Evolutionary conservation across 306 rosid species (phyloP), one percentile per base, ranked within the genome.

Genomic region (Pueraria montana): DNA sequence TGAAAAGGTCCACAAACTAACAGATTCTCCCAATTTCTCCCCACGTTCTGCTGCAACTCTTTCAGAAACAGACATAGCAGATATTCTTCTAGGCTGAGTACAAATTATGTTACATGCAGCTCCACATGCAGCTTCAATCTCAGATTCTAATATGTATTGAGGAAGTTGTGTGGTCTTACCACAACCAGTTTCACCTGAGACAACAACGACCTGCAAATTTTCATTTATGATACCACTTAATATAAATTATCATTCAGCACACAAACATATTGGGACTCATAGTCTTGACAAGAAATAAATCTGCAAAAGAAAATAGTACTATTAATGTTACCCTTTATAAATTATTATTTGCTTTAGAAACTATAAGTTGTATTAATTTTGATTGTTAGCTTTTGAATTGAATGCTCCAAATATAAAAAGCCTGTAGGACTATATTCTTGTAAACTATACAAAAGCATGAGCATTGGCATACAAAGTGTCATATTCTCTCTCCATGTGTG

Each of bases 101-200:
- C 99, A 96, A 80, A 96, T 87, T 52, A 96, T 91, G 82, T 86
- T 94, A 79, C 99, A 96, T 71, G 34, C 79, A 88, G 95, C 97
- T 81, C 99, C 99, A 38, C 82, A 84, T 64, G 77, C 87, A 77
- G 95, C 94, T 84, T 92, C 99, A 63, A 82, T 85, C 91, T 92
- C 97, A 72, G 97, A 89, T 88, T 96, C 99, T 78, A 96, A 84
- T 88, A 96, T 89, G 89, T 90, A 94, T 83, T 96, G 99, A 66
- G 99, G 97, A 90, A 96, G 91, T 86, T 96, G 99, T 23, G 99
- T 96, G 78, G 99, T 96, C 91, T 96, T 96, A 66, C 99, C 98
- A 77, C 99, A 96, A 74, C 99, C 98, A 82, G 99, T 96, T 91
- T 96, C 92, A 86, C 99, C 99, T 13, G 99, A 96, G 66, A 96